Base-by-base conservation (phyloP, 2,329 filamentous ascomycete genomes). In the Arachnomyces sp. region DNA sequence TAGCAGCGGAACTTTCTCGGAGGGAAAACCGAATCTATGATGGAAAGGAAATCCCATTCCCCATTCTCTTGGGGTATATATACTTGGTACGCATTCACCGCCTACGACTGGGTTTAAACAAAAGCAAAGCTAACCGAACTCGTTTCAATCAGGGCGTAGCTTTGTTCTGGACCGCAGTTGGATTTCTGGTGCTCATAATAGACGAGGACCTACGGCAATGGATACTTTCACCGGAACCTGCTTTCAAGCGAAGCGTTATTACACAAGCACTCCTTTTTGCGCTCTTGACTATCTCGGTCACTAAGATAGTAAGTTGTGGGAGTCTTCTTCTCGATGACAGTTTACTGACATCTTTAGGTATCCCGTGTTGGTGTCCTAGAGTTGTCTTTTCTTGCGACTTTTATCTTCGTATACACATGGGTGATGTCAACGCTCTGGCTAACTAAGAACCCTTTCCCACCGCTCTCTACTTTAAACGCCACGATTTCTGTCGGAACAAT, bases 241-340 rank as follows among this genome's bases (percentile, higher is more conserved):
- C 52, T 38, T 67, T 65, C 47, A 47, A 66, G 15, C 59, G 61
- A 39, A 65, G 65, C 44, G 55, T 65, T 21, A 44, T 60, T 16
- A 55, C 52, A n/a, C 59, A 65, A 43, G 51, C 56, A 13, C 28
- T 61, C 11, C 41, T 69, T 34, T 54, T 61, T 36, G 48, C 60
- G 3, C 42, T 60, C 11, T 44, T 63, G 17, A 47, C 57, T 13
- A 38, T 66, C 21, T 63, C 61, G 5, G 57, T 61, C 13, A 57
- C 61, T 41, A 60, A 66, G 41, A 51, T 66, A 36, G 67, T 71
- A 46, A 51, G 67, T 54, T 31, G 9, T 32, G 17, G 2, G 32
- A n/a, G 17, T 3, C 13, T 8, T 15, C 32, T 34, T 31, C 7
- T 28, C 8, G 14, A 16, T 2, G 9, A 36, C 3, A 11, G 25